phyloP scores from a whole-genome alignment of 1,139 yeast species.

The Diutina pseudorugosa region DNA sequence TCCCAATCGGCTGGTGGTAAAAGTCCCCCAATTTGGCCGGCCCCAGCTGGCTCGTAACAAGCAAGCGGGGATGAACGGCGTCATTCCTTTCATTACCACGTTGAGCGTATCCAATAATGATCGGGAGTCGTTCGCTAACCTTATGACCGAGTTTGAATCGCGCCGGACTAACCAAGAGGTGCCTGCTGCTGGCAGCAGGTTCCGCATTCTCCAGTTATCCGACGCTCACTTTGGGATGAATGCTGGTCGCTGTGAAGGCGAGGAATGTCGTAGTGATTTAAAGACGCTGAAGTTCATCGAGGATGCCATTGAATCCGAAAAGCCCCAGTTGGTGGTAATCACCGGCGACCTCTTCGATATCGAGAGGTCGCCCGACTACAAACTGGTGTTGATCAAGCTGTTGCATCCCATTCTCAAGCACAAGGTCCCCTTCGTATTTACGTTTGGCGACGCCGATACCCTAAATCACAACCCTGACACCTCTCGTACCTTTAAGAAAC shows the following conservation, averaged over 20 bases:
- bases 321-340: slow-evolving; percentile 70
- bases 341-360: slow-evolving; percentile 86
- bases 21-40: not conserved
- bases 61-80: slow-evolving; percentile 20
- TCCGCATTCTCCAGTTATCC: slow-evolving; percentile 74
- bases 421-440: slow-evolving; percentile 68
- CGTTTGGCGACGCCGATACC: slow-evolving; percentile 76
- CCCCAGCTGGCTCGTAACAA: slow-evolving; percentile 12
- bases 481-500: slow-evolving; percentile 10
- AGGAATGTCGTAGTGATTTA: slow-evolving; percentile 55
- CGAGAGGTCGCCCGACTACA: slow-evolving; percentile 59
- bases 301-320: slow-evolving; percentile 52
- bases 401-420: slow-evolving; percentile 57
- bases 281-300: slow-evolving; percentile 54
- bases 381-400: slow-evolving; percentile 66
- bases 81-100: slow-evolving; percentile 18
- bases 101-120: slow-evolving; percentile 14
- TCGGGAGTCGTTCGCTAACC: not conserved
- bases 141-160: not conserved
- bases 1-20: not conserved
- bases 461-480: slow-evolving; percentile 45
- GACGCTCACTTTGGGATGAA: slow-evolving; percentile 81
- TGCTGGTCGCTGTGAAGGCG: slow-evolving; percentile 50
- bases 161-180: slow-evolving; percentile 25
- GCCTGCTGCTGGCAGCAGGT: slow-evolving; percentile 56